Evolutionary conservation across 2,329 filamentous ascomycete species (phyloP), one percentile per base, ranked within the genome.

Genomic region (Lizonia empirigonia): DNA sequence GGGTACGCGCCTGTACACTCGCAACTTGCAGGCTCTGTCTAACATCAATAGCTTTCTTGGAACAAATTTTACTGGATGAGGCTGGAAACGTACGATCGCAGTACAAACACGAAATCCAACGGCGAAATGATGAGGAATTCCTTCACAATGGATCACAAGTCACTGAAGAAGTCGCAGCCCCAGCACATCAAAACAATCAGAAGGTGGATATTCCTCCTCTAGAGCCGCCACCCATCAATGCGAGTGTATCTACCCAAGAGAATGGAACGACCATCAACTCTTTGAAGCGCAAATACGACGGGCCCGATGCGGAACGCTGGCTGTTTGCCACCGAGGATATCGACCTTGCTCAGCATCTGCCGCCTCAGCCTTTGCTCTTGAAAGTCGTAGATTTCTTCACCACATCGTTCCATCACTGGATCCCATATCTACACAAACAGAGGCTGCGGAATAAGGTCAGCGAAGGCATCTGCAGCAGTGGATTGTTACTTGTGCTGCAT

Each of bases 361-460:
- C 68, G 13, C 35, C 59, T 10, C 65, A 67, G 36, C 53, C 58
- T 16, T 36, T 69, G 7, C 55, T 71, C 1, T 26, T 62, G 29
- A 68, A 64, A 32, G 44, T 70, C 7, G 64, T 57, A 3, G 64
- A 70, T 22, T 70, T 65, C 32, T 71, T 69, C 24, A 70, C 64
- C 22, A 48, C 58, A 8, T 68, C 68, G 0, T 70, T 70, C n/a
- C 68, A 71, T 50, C 68, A 71, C 35, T 71, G 68, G 68, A 67
- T 71, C 7, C 68, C 68, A 1, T 69, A 68, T 24, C 45, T 70
- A 1, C 67, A 71, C 51, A 71, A 71, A 44, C 41, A 64, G 20
- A 50, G 66, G n/a, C 55, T 71, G 3, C 65, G 63, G 23, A 59
- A 52, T 4, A 59, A 58, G 19, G 65, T 69, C 8, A 53, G 47